Percentiles rank a stretch among this genome's conserved stretches.
These are phyloP conservation scores for Spirogloea muscicola DNA, from an alignment of 139 green algal species.

Conservation along the genomic window DNA sequence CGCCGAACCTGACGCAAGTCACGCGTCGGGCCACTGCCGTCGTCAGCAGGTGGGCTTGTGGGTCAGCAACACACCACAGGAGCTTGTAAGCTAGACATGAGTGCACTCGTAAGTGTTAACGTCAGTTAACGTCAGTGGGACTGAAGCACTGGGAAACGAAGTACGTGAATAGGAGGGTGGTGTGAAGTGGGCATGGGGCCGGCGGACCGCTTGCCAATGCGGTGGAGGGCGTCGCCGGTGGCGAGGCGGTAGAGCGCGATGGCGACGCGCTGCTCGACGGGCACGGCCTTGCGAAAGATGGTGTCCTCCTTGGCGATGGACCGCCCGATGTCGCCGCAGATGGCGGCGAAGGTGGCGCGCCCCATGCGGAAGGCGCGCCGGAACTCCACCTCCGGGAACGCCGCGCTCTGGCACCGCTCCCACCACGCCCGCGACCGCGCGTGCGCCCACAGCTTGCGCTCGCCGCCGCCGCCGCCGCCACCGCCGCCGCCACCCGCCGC, in stretches of 20 bases:
- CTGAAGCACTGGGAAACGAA: no score
- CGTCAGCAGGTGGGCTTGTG: no score
- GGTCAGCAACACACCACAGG: no score
- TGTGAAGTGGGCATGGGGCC: conserved; percentile 28
- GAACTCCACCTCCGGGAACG: conserved; percentile 26
- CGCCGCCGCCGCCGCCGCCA: no score
- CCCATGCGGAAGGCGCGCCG: conserved; percentile 18
- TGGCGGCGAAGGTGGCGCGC: conserved; percentile 10
- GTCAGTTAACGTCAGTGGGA: no score
- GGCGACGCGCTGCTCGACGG: conserved; percentile 16
- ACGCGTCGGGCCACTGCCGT: no score
- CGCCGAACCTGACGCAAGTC: conserved; percentile 24
- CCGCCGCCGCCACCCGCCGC: no score
- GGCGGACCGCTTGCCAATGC: conserved; percentile 19
- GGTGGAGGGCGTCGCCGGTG: conserved; percentile 6
- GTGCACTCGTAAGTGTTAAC: no score
- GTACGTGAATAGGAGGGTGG: no score
- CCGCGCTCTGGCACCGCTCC: conserved; percentile 20
- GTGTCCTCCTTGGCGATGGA: conserved; percentile 30
- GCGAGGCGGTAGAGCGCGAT: conserved; percentile 22
- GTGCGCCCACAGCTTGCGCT: conserved; percentile 13
- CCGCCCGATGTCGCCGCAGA: conserved; percentile 9
- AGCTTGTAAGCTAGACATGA: no score
- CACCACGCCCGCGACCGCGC: conserved; percentile 16
- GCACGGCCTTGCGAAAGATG: not conserved